A percentile compares a stretch with the other conserved stretches of the same genome.
Conservation (phyloP, 129 eudicot genomes). For the Apium graveolens region DNA sequence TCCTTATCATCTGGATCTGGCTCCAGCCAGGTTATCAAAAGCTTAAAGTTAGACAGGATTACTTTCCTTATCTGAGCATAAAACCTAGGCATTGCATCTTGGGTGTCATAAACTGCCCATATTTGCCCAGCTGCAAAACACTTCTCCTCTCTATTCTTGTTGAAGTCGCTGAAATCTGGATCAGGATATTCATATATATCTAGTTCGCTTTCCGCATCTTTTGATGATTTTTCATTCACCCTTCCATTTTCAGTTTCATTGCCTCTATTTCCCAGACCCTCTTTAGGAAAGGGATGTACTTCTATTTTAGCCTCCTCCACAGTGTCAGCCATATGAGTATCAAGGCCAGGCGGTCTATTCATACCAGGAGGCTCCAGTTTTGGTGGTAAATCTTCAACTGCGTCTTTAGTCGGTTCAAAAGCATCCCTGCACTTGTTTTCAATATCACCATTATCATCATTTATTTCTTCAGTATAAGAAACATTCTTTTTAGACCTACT, state of each 20-base stretch:
- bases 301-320: conserved; percentile 4
- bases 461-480: conserved; percentile 37
- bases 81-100: conserved; percentile 74
- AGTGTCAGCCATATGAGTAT: conserved; percentile 10
- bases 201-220: conserved; percentile 17
- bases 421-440: background rate
- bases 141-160: conserved; percentile 29
- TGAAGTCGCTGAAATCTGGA: conserved; percentile 60
- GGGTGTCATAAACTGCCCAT: conserved; percentile 63
- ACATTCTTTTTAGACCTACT: conserved; percentile 38
- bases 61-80: conserved; percentile 52
- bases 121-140: conserved; percentile 44
- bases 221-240: background rate
- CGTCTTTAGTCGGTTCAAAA: background rate
- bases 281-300: background rate
- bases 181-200: conserved; percentile 34
- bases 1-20: conserved; percentile 37
- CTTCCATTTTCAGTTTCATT: conserved; percentile 7
- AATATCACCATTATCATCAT: conserved; percentile 13
- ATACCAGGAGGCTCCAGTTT: conserved; percentile 15
- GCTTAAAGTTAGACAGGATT: conserved; percentile 22
- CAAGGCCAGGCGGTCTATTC: background rate
- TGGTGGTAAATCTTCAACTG: conserved; percentile 16
- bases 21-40: conserved; percentile 52
- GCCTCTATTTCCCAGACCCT: conserved; percentile 14